Conservation (phyloP, 257 asterid genomes). For the Solanum pennellii region DNA sequence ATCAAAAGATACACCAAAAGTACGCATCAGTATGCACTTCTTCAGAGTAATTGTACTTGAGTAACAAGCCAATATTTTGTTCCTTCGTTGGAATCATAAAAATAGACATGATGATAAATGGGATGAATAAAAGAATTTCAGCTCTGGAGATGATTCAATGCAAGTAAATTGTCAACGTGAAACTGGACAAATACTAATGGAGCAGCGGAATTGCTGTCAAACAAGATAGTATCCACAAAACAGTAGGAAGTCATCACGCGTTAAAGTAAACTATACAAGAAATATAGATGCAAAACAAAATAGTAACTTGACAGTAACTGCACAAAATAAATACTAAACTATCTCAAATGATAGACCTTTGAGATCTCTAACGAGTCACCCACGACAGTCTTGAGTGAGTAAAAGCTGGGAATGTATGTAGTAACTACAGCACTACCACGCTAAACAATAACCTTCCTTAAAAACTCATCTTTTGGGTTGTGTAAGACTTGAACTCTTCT, state of each 20-base stretch:
- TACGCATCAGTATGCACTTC: no score
- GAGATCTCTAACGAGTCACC: no score
- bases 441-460: not conserved
- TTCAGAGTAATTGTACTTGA: not conserved
- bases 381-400: not conserved
- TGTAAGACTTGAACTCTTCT: not conserved
- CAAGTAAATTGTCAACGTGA: not conserved
- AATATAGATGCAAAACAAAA: not conserved
- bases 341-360: not conserved
- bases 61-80: not conserved
- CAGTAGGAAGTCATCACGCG: not conserved
- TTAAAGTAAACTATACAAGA: not conserved
- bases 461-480: not conserved
- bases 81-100: not conserved
- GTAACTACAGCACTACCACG: not conserved
- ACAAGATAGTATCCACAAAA: not conserved
- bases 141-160: not conserved
- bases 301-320: not conserved
- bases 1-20: constrained; percentile 6
- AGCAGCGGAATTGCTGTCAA: not conserved
- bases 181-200: not conserved
- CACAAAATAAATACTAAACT: not conserved
- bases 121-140: not conserved
- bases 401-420: not conserved
- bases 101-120: not conserved